Evolutionary conservation across 2,329 filamentous ascomycete species (phyloP), one percentile per base, ranked within the genome.

Genomic region (Claviceps africana): DNA sequence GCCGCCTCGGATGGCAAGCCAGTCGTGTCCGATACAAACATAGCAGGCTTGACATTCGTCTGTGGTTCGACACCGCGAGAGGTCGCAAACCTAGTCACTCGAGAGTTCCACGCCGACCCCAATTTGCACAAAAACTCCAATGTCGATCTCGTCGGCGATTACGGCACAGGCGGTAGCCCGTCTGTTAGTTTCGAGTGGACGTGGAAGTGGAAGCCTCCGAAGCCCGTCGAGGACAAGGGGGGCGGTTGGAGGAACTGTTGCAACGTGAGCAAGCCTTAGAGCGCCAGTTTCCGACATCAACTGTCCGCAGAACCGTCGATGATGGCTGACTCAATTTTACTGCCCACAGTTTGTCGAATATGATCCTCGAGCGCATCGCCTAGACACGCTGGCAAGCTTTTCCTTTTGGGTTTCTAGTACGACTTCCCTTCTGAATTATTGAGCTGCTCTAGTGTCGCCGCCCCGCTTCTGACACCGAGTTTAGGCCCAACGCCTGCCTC

Each of bases 41-140:
- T 98, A 61, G 89, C 85, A 55, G 89, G 91, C 50, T 76, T 98
- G 56, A 98, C 93, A 9, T 97, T 90, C 65, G 85, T 94, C 56
- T 91, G 91, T 66, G 91, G 88, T 43, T 88, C 90, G 0, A 95
- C 83, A 50, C 72, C 81, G 33, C 86, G 81, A 68, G 93, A 98
- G 62, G 80, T 98, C 51, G 93, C 97, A 63, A 96, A 93, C 59
- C 73, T 98, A 47, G 84, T 97, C 47, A 97, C 91, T 17, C 78
- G 90, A 60, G 93, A 98, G 67, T 97, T 98, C 62, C 89, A 97
- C 60, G 89, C 91, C 58, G 89, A 98, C 63, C 93, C 93, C 1
- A 98, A 98, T 63, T 74, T 98, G 52, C 93, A 98, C 72, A 97
- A 95, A 66, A 97, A 96, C 64, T 79, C 89, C 51, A 97, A 97